A percentile compares a stretch with the other conserved stretches of the same genome.
Evolutionary conservation across 2,329 filamentous ascomycete species (phyloP).

Genomic region (Akanthomyces uredinophilus): DNA sequence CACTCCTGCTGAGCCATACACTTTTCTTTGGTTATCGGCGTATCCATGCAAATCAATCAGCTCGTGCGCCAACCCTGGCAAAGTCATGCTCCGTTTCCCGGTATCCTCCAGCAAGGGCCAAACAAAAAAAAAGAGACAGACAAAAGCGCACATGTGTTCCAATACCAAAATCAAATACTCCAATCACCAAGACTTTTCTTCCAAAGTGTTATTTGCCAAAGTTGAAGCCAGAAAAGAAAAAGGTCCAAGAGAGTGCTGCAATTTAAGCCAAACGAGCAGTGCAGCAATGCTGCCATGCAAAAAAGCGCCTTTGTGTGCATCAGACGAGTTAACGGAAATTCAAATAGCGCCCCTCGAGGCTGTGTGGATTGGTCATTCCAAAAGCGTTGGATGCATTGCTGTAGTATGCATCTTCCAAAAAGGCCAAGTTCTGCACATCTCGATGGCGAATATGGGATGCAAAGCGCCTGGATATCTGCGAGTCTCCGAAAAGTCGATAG

Average conservation of each 20-base stretch:
- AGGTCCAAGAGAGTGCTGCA: not conserved
- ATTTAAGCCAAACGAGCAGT: not conserved
- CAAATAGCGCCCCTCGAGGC: slow-evolving; percentile 13
- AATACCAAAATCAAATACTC: slow-evolving; percentile 15
- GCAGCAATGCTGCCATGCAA: not conserved
- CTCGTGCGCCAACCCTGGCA: slow-evolving; percentile 1
- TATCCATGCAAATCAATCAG: slow-evolving; percentile 11
- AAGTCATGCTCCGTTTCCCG: not conserved
- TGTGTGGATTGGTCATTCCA: slow-evolving; percentile 11
- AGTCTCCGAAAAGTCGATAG: slow-evolving; percentile 27
- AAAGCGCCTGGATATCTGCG: slow-evolving; percentile 27
- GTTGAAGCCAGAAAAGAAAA: slow-evolving; percentile 11
- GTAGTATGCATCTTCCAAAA: slow-evolving; percentile 15
- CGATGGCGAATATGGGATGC: slow-evolving; percentile 14
- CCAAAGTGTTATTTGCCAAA: not conserved
- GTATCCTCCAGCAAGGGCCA: slow-evolving; percentile 5
- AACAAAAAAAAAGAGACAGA: not conserved
- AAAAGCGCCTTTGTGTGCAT: not conserved
- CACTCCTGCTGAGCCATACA: not conserved
- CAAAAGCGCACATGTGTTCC: not conserved
- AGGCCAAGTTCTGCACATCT: slow-evolving; percentile 4
- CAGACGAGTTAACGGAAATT: slow-evolving; percentile 15
- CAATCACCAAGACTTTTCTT: slow-evolving; percentile 9
- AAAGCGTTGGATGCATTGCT: slow-evolving; percentile 16
- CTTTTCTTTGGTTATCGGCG: not conserved